phyloP scores from a whole-genome alignment of 2,329 filamentous ascomycete genomes.

The Didymella exigua region DNA sequence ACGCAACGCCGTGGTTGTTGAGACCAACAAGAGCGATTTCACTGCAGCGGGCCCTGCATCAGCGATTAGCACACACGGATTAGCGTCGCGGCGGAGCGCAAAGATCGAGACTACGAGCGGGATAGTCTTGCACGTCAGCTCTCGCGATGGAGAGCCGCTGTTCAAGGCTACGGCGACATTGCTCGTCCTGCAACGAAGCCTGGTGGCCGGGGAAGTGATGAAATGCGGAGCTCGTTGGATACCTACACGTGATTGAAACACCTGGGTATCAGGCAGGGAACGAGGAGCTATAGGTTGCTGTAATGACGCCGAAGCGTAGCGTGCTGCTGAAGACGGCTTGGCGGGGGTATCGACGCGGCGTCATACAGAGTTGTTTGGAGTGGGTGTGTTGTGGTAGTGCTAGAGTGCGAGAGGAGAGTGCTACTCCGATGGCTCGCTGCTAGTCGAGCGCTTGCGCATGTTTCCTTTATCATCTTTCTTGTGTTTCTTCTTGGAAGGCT shows the following conservation, averaged over 20 bases:
- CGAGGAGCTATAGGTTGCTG: background rate
- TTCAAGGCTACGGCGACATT: conserved; percentile 12
- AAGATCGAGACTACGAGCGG: too few relatives aligned
- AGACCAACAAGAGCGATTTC: too few relatives aligned
- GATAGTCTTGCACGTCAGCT: conserved; percentile 17
- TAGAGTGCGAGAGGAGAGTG: background rate
- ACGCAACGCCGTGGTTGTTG: too few relatives aligned
- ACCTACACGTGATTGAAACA: background rate
- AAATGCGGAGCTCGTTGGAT: background rate
- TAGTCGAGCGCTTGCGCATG: background rate
- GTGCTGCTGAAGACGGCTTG: too few relatives aligned
- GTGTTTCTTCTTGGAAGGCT: conserved; percentile 5
- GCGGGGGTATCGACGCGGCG: too few relatives aligned
- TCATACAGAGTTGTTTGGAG: background rate
- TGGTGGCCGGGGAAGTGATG: too few relatives aligned
- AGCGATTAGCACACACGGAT: too few relatives aligned
- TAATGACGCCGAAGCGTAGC: background rate
- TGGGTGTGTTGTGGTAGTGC: background rate
- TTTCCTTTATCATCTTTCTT: conserved; percentile 11
- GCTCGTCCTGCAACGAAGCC: too few relatives aligned
- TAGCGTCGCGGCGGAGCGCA: too few relatives aligned
- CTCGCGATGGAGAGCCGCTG: conserved; percentile 11
- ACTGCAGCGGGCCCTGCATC: too few relatives aligned
- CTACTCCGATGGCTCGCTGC: background rate
- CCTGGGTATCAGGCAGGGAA: background rate